A percentile compares a stretch with the other conserved stretches of the same genome.
These are phyloP conservation scores for Fusarium sp. DNA, from an alignment of 2,329 filamentous ascomycete species.

Conservation along the genomic window DNA sequence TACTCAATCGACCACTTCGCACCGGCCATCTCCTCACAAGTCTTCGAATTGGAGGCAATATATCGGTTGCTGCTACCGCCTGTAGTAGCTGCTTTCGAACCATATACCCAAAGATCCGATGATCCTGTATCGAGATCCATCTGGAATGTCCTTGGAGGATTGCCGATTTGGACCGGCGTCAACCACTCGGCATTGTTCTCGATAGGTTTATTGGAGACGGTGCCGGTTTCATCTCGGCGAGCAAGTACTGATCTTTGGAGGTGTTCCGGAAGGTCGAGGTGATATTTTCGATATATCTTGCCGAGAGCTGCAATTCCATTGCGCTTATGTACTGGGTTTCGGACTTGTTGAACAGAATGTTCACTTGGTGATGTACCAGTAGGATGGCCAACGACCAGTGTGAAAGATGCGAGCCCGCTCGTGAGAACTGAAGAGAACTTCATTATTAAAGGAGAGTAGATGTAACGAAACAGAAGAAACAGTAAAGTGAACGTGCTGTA, in stretches of 20 bases:
- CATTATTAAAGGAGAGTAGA: constrained; percentile 27
- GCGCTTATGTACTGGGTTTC: constrained; percentile 46
- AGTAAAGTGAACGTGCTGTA: not conserved
- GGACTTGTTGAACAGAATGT: constrained; percentile 47
- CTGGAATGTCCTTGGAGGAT: constrained; percentile 52
- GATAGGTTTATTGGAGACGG: constrained; percentile 41
- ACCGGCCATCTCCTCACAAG: constrained; percentile 48
- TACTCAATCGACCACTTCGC: constrained; percentile 54
- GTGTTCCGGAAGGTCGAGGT: constrained; percentile 42
- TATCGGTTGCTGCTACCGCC: constrained; percentile 50
- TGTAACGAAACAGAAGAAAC: not conserved
- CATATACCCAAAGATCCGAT: constrained; percentile 59
- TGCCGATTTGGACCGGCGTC: constrained; percentile 52
- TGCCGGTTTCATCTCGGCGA: constrained; percentile 42
- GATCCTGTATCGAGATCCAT: constrained; percentile 58
- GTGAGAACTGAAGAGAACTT: constrained; percentile 14
- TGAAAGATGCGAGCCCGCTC: constrained; percentile 14
- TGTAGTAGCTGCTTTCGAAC: constrained; percentile 52
- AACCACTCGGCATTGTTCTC: constrained; percentile 49
- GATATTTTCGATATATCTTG: constrained; percentile 49
- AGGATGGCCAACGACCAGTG: constrained; percentile 19
- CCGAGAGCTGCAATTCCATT: constrained; percentile 46
- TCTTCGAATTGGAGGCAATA: constrained; percentile 49
- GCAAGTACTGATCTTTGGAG: constrained; percentile 32
- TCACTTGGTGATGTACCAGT: not conserved